Evolutionary conservation across 768 basidiomycete genomes (phyloP).

Genomic region (Sistotremastrum suecicum): DNA sequence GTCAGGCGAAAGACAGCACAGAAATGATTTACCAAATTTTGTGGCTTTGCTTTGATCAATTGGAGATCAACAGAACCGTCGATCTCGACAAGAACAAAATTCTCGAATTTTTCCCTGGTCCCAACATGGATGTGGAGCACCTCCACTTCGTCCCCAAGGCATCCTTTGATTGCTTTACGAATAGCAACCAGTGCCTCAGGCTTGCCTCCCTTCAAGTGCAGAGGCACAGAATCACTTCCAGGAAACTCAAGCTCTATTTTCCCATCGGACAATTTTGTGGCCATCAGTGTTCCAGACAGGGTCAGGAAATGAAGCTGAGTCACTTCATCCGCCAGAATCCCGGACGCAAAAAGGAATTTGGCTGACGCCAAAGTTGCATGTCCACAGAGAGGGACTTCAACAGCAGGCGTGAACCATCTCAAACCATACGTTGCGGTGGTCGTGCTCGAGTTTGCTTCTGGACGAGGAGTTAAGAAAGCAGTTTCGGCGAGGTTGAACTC

Average conservation of each 20-base stretch:
- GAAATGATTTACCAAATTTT: conserved; percentile 10
- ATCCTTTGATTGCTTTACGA: too few relatives aligned
- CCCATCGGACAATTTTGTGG: conserved; percentile 1
- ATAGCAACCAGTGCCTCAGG: conserved; percentile 2
- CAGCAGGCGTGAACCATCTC: conserved; percentile 16
- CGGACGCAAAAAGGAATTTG: conserved; percentile 10
- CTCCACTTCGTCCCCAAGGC: neutral
- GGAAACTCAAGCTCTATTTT: conserved; percentile 16
- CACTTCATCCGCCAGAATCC: conserved; percentile 1
- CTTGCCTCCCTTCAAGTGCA: conserved; percentile 1
- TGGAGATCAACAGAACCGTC: conserved; percentile 11
- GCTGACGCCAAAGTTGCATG: conserved; percentile 21
- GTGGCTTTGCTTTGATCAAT: conserved; percentile 5
- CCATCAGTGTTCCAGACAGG: conserved; percentile 9
- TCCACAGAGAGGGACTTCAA: conserved; percentile 17
- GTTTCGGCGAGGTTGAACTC: conserved; percentile 13
- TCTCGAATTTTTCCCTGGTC: conserved; percentile 1
- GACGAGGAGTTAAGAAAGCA: conserved; percentile 7
- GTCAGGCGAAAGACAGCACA: too few relatives aligned
- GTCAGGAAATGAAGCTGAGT: conserved; percentile 10
- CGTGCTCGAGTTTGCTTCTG: neutral
- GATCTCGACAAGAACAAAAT: conserved; percentile 13
- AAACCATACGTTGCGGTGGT: conserved; percentile 7
- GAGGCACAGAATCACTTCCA: conserved; percentile 1
- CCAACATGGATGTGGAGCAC: conserved; percentile 8